These are phyloP conservation scores for Lolium perenne DNA, from an alignment of 176 grass and related monocot genomes.

Conservation along the genomic window DNA sequence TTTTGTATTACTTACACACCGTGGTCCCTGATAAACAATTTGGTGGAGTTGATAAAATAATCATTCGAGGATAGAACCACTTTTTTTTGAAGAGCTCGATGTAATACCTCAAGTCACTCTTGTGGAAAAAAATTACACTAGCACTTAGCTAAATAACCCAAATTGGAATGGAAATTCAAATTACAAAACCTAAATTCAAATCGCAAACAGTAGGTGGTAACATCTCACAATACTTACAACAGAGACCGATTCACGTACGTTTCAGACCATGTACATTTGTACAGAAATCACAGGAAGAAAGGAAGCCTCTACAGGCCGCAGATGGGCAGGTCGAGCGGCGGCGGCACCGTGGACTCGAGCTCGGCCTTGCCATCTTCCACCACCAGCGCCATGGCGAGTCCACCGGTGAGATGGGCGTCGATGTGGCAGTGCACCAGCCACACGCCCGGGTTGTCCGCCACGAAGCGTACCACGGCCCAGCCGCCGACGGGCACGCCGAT, in stretches of 20 bases:
- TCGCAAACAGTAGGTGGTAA: conserved; percentile 9
- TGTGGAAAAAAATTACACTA: too few relatives aligned
- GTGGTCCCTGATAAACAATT: too few relatives aligned
- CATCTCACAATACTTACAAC: conserved; percentile 10
- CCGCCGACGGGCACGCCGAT: conserved; percentile 87
- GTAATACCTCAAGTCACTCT: too few relatives aligned
- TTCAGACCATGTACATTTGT: conserved; percentile 24
- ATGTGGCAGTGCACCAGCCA: conserved; percentile 97
- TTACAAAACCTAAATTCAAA: conserved; percentile 39
- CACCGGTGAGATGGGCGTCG: conserved; percentile 68
- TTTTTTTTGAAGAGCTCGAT: too few relatives aligned
- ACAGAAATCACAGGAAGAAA: not conserved
- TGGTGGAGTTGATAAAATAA: too few relatives aligned
- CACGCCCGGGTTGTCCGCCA: conserved; percentile 83
- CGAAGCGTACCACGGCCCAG: conserved; percentile 85
- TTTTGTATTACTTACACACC: too few relatives aligned
- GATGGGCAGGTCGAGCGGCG: conserved; percentile 73
- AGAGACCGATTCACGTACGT: not conserved
- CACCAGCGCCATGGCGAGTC: conserved; percentile 79
- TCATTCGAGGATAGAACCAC: too few relatives aligned
- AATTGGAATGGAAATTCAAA: conserved; percentile 48
- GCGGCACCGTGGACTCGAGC: conserved; percentile 58
- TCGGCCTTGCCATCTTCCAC: conserved; percentile 77
- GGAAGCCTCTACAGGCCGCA: conserved; percentile 45
- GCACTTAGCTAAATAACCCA: not conserved